These are phyloP conservation scores for Podaxis sp. DNA, from an alignment of 768 basidiomycete genomes.

Conservation along the genomic window DNA sequence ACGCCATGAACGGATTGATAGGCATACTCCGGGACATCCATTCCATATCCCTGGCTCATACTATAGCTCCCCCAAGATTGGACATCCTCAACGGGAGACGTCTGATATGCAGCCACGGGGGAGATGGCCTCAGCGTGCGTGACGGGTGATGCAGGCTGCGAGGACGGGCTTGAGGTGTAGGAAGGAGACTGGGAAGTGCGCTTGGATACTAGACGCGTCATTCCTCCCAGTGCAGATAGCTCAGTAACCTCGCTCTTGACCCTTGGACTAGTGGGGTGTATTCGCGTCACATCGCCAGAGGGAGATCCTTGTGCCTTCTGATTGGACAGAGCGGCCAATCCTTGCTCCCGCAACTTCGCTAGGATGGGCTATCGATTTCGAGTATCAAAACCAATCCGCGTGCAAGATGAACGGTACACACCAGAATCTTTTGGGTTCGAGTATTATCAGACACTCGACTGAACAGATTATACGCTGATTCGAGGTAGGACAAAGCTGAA, in stretches of 20 bases:
- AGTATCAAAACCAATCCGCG: neutral
- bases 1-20: constrained; percentile 9
- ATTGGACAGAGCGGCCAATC: constrained; percentile 36
- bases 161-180: constrained; percentile 36
- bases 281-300: constrained; percentile 20
- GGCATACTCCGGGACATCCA: constrained; percentile 15
- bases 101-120: constrained; percentile 10
- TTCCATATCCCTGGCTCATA: constrained; percentile 14
- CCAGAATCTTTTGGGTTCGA: constrained; percentile 56
- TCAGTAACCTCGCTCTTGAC: constrained; percentile 62
- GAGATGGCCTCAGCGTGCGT: constrained; percentile 12
- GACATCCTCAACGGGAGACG: constrained; percentile 3
- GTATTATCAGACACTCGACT: constrained; percentile 46
- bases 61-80: constrained; percentile 27
- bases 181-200: constrained; percentile 45
- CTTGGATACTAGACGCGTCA: constrained; percentile 56
- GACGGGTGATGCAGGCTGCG: constrained; percentile 40
- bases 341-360: constrained; percentile 50
- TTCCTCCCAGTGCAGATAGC: constrained; percentile 55
- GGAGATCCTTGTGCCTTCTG: constrained; percentile 18
- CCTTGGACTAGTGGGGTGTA: constrained; percentile 30
- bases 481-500: constrained; percentile 65
- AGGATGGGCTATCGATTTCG: constrained; percentile 48
- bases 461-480: constrained; percentile 57
- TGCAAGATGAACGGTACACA: constrained; percentile 25